Conservation (phyloP, 2,329 filamentous ascomycete species). For the Colletotrichum spaethianum region DNA sequence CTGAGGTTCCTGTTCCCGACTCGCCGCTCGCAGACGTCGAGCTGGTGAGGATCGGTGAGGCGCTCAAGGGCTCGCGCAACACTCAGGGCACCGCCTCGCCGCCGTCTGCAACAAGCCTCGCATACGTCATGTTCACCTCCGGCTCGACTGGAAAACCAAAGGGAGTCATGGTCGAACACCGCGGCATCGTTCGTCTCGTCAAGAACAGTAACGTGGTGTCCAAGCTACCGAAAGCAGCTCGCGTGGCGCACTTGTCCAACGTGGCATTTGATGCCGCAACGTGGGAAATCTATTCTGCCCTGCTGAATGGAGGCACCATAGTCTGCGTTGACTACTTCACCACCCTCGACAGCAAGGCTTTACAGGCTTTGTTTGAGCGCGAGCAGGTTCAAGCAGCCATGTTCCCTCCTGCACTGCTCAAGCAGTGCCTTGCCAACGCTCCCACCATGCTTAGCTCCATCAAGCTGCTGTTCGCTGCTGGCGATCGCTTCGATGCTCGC, state of each 20-base stretch:
- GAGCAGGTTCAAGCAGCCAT: not conserved
- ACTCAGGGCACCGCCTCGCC: not conserved
- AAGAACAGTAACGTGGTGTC: not conserved
- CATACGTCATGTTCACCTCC: slow-evolving; percentile 7
- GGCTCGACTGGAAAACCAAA: slow-evolving; percentile 13
- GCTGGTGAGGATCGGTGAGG: slow-evolving; percentile 10
- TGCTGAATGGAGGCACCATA: not conserved
- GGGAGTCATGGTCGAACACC: slow-evolving; percentile 18
- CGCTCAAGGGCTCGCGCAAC: not conserved
- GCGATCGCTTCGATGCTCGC: slow-evolving; percentile 1
- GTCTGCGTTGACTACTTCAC: slow-evolving; percentile 13
- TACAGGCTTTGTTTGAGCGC: not conserved
- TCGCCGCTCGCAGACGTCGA: not conserved
- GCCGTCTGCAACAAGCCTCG: slow-evolving; percentile 2
- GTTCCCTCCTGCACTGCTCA: not conserved
- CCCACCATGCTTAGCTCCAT: not conserved
- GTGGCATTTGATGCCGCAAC: not conserved
- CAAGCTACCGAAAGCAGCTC: not conserved
- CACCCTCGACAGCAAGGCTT: not conserved
- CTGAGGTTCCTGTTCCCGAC: not conserved
- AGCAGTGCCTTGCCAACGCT: not conserved
- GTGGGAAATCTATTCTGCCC: not conserved
- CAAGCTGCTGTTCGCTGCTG: not conserved
- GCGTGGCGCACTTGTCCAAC: slow-evolving; percentile 12
- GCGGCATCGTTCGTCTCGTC: not conserved